Percentiles rank a stretch among this genome's conserved stretches.
Conservation (phyloP, 176 grass and related monocot genomes). For the Sorghum bicolor region DNA sequence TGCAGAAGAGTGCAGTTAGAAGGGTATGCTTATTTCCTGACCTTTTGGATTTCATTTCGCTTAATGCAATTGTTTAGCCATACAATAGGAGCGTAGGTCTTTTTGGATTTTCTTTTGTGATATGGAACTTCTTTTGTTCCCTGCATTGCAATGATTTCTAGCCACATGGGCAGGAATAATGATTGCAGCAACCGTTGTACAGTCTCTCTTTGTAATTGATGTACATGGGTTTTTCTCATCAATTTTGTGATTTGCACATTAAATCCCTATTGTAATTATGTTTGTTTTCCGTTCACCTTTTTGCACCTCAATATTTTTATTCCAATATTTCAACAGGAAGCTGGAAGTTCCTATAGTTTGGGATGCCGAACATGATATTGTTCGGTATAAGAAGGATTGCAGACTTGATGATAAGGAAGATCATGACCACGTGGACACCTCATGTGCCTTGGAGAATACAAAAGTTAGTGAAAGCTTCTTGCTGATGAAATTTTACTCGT, state of each 20-base stretch:
- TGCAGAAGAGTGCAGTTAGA: conserved; percentile 48
- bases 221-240: background rate
- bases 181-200: background rate
- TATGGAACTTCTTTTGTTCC: background rate
- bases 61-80: background rate
- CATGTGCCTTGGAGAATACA: conserved; percentile 53
- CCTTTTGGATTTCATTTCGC: background rate
- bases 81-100: background rate
- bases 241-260: background rate
- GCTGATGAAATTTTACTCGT: conserved; percentile 84
- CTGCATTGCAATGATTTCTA: background rate
- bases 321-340: conserved; percentile 25
- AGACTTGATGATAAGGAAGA: conserved; percentile 30
- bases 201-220: background rate
- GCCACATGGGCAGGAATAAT: background rate
- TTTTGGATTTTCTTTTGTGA: background rate
- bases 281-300: background rate
- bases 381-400: conserved; percentile 45
- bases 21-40: conserved; percentile 38
- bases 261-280: background rate
- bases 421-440: conserved; percentile 24
- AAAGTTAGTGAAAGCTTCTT: conserved; percentile 90
- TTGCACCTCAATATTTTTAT: background rate
- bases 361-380: conserved; percentile 44
- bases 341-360: conserved; percentile 68